Percentiles rank a stretch among this genome's conserved stretches.
Evolutionary conservation across 257 asterid genomes (phyloP).

Genomic region (Penstemon eatonii): DNA sequence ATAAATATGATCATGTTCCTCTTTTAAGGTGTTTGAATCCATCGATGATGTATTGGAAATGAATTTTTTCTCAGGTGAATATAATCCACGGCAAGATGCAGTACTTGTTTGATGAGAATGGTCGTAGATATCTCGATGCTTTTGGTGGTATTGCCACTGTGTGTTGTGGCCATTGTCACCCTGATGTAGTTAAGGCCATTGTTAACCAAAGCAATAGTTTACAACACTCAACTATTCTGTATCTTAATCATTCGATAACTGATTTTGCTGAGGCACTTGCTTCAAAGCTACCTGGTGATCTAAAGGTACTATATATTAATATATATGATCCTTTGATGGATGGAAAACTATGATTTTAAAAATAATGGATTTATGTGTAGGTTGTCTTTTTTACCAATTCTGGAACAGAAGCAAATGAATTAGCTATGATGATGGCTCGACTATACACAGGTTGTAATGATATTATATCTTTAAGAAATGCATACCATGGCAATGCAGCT

Average conservation of each 20-base stretch:
- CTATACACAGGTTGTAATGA: slow-evolving; percentile 62
- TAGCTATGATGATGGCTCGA: slow-evolving; percentile 79
- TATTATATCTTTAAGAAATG: slow-evolving; percentile 63
- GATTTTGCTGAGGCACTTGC: slow-evolving; percentile 81
- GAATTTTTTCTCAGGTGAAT: slow-evolving; percentile 46
- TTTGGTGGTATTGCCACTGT: slow-evolving; percentile 84
- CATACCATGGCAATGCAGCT: slow-evolving; percentile 75
- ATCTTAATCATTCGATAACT: slow-evolving; percentile 61
- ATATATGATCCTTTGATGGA: neutral
- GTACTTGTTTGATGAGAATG: slow-evolving; percentile 65
- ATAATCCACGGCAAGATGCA: slow-evolving; percentile 79
- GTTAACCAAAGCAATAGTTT: slow-evolving; percentile 50
- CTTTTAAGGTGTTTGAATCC: neutral
- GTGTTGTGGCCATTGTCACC: slow-evolving; percentile 82
- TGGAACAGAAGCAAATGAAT: slow-evolving; percentile 78
- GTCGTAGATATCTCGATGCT: slow-evolving; percentile 63
- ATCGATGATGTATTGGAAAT: neutral
- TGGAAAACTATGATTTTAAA: neutral
- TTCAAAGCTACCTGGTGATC: slow-evolving; percentile 69
- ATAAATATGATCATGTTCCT: neutral
- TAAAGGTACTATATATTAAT: slow-evolving; percentile 42
- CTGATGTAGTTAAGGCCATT: slow-evolving; percentile 68
- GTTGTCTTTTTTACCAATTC: slow-evolving; percentile 79
- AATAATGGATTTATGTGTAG: slow-evolving; percentile 24
- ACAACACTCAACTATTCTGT: slow-evolving; percentile 67